Percentiles rank a stretch among this genome's conserved stretches.
Conservation (phyloP, 2,329 filamentous ascomycete genomes). For the Scedosporium aurantiacum region DNA sequence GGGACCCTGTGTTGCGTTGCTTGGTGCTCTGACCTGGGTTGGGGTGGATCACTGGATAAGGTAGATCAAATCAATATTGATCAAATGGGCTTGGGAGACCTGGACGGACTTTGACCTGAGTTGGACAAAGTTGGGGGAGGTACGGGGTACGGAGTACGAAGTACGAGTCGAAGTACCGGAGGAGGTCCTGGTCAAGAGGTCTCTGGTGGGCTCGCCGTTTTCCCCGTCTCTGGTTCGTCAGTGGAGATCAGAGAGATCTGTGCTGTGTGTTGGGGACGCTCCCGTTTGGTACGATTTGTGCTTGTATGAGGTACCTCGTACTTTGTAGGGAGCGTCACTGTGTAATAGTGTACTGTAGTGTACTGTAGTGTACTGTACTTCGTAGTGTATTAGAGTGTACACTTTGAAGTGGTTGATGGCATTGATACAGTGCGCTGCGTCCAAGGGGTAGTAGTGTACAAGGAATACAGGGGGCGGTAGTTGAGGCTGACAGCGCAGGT, state of each 20-base stretch:
- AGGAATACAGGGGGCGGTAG: not conserved
- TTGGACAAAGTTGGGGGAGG: no score
- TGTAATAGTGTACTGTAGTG: no score
- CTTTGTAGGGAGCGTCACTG: no score
- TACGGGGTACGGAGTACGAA: no score
- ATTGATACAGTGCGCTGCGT: not conserved
- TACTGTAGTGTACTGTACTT: no score
- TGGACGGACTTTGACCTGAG: no score
- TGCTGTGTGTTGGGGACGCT: not conserved
- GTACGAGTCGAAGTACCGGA: not conserved
- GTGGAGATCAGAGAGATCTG: not conserved
- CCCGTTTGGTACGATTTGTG: not conserved
- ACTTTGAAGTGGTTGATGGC: no score
- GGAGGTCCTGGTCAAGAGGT: not conserved
- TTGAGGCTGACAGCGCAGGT: not conserved
- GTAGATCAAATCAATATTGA: no score
- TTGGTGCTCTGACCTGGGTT: no score
- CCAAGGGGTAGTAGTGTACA: not conserved
- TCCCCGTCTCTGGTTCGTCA: constrained; percentile 1
- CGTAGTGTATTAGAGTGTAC: no score
- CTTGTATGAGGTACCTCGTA: not conserved
- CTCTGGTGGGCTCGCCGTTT: not conserved
- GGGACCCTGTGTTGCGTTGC: not conserved
- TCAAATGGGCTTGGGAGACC: no score
- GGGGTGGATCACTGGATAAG: no score